Evolutionary conservation across 192 early-diverging fungal species (phyloP), one percentile per base, ranked within the genome.

Genomic region (Jimgerdemannia flammicorona): DNA sequence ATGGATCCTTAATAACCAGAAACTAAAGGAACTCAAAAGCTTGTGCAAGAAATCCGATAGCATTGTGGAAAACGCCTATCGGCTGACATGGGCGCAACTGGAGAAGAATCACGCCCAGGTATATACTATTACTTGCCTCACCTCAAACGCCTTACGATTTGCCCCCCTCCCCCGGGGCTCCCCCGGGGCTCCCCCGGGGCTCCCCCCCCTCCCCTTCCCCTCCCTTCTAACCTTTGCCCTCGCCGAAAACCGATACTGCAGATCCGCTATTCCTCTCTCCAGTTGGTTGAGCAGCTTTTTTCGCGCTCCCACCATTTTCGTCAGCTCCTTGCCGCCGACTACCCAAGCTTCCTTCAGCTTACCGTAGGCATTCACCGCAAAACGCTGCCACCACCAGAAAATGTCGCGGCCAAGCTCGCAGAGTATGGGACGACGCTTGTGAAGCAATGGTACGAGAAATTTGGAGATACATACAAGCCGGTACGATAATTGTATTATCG

Each of bases 291-390:
- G 66, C 86, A 86, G 74, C 77, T 93, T 4, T 93, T 93, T 71
- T 70, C 75, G 10, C 86, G 91, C 3, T 93, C 91, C 14, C 90
- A 93, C 75, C 77, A 77, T 41, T 90, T 93, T 75, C 87, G 91
- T 44, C 71, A 79, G 10, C 77, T 91, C 17, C 70, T 90, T 0
- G 79, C 85, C 1, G 77, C 78, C 3, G 82, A 84, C 41, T 85
- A 90, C 43, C 86, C 87, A n/a, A 75, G 80, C 8, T 82, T 90
- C 39, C 70, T 91, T 44, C 78, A 83, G 41, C 77, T 93, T 8
- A 80, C 84, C 4, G 77, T 90, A 49, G 91, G 91, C 6, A 84
- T 90, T 0, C 86, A 91, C 64, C 80, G 81, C 40, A 74, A 84
- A 7, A 66, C 80, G 0, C 74, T 91, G 9, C 89, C 91, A 17